These are phyloP conservation scores for Amphirosellinia nigrospora DNA, from an alignment of 495 filamentous ascomycete genomes.

Conservation along the genomic window DNA sequence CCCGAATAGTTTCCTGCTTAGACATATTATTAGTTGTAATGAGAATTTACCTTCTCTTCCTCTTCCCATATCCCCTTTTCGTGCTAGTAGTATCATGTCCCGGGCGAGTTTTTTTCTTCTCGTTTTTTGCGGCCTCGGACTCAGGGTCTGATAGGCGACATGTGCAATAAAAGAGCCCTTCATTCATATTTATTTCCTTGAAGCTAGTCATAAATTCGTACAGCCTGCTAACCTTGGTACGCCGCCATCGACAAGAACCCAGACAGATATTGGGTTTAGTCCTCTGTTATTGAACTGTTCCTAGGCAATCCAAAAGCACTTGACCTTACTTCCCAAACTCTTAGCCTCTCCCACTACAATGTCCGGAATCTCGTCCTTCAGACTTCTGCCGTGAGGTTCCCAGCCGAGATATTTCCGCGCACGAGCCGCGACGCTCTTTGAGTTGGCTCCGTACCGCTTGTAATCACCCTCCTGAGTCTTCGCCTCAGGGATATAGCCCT, in stretches of 20 bases:
- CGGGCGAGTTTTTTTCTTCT: neutral
- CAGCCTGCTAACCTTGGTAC: neutral
- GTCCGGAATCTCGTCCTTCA: constrained; percentile 59
- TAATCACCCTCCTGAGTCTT: constrained; percentile 48
- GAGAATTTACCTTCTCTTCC: neutral
- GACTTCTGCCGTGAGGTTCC: constrained; percentile 54
- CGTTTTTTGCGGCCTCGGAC: neutral
- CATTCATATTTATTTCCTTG: neutral
- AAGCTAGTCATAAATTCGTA: constrained; percentile 1
- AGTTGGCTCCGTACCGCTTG: constrained; percentile 61
- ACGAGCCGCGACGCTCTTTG: constrained; percentile 59
- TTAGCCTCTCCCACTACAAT: constrained; percentile 59
- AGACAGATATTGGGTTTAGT: neutral
- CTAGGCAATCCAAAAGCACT: neutral
- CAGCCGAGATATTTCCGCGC: constrained; percentile 67
- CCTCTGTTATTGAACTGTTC: neutral
- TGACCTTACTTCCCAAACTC: constrained; percentile 34
- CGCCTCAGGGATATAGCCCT: constrained; percentile 66
- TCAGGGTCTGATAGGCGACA: neutral
- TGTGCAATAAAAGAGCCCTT: neutral
- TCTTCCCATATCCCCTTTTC: neutral
- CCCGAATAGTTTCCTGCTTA: neutral
- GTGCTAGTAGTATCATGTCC: neutral
- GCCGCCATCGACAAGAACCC: neutral
- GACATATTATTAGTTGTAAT: neutral